phyloP scores from a whole-genome alignment of 2,329 filamentous ascomycete genomes.

The Fusarium tricinctum region DNA sequence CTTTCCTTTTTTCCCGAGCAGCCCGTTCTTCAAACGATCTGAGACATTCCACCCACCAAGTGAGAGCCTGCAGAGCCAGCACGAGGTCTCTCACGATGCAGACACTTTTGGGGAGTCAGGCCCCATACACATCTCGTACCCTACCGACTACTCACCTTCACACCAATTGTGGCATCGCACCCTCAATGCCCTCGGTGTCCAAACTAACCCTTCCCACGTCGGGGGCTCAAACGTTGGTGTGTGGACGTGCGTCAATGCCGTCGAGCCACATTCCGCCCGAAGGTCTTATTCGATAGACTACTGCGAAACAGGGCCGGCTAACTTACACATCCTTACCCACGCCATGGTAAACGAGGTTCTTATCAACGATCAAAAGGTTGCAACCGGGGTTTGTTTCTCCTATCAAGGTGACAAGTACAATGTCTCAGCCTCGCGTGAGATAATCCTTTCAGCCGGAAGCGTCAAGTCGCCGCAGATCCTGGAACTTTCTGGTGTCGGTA shows the following conservation, averaged over 20 bases:
- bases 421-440: constrained; percentile 62
- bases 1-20: constrained; percentile 36
- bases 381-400: constrained; percentile 54
- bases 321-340: constrained; percentile 57
- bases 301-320: constrained; percentile 58
- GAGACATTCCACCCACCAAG: constrained; percentile 62
- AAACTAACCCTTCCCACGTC: constrained; percentile 60
- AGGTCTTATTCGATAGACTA: constrained; percentile 65
- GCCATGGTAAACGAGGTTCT: constrained; percentile 50
- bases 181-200: constrained; percentile 59
- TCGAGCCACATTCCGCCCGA: constrained; percentile 60
- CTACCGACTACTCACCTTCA: constrained; percentile 56
- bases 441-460: constrained; percentile 71
- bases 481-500: constrained; percentile 74
- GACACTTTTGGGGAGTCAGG: constrained; percentile 60
- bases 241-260: constrained; percentile 64
- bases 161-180: constrained; percentile 64
- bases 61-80: constrained; percentile 51
- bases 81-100: constrained; percentile 57
- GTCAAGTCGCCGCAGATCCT: constrained; percentile 69
- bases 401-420: constrained; percentile 55
- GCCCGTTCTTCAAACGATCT: constrained; percentile 65
- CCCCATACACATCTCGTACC: constrained; percentile 64
- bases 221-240: constrained; percentile 65
- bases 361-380: constrained; percentile 41